phyloP scores from a whole-genome alignment of 2,329 filamentous ascomycete species.

The Phymatotrichopsis omnivora region DNA sequence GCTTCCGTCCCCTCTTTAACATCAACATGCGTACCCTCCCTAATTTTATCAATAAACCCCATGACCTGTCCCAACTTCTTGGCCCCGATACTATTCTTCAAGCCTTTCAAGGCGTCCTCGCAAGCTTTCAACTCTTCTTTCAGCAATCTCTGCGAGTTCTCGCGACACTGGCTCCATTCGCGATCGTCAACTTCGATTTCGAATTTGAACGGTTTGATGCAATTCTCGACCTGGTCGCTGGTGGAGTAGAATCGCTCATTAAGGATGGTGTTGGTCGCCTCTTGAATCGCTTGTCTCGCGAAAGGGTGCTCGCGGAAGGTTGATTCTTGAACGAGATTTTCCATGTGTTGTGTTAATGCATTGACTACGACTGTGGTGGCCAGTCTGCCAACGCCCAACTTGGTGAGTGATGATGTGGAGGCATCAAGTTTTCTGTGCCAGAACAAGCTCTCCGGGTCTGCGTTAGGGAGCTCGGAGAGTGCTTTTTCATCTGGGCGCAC shows the following conservation, averaged over 20 bases:
- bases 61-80: slow-evolving; percentile 84
- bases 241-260: slow-evolving; percentile 96
- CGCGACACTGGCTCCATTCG: slow-evolving; percentile 78
- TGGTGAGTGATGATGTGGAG: slow-evolving; percentile 79
- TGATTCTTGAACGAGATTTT: slow-evolving; percentile 65
- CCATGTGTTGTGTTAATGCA: slow-evolving; percentile 75
- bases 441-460: slow-evolving; percentile 72
- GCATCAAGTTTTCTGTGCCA: slow-evolving; percentile 94
- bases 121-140: slow-evolving; percentile 80
- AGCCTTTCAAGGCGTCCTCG: slow-evolving; percentile 61
- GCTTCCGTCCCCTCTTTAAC: slow-evolving; percentile 72
- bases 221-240: slow-evolving; percentile 95
- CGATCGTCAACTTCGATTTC: slow-evolving; percentile 88
- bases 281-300: slow-evolving; percentile 81
- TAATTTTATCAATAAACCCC: slow-evolving; percentile 77
- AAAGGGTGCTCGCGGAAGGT: slow-evolving; percentile 87
- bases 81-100: slow-evolving; percentile 71
- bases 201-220: slow-evolving; percentile 97
- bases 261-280: slow-evolving; percentile 79
- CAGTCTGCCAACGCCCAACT: slow-evolving; percentile 82
- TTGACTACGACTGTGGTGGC: slow-evolving; percentile 85
- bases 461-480: slow-evolving; percentile 69
- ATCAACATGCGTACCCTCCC: slow-evolving; percentile 72
- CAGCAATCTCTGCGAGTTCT: slow-evolving; percentile 70
- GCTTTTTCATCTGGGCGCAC: slow-evolving; percentile 54